Evolutionary conservation across 495 filamentous ascomycete genomes (phyloP).

Genomic region (Penicillium macrosclerotiorum): DNA sequence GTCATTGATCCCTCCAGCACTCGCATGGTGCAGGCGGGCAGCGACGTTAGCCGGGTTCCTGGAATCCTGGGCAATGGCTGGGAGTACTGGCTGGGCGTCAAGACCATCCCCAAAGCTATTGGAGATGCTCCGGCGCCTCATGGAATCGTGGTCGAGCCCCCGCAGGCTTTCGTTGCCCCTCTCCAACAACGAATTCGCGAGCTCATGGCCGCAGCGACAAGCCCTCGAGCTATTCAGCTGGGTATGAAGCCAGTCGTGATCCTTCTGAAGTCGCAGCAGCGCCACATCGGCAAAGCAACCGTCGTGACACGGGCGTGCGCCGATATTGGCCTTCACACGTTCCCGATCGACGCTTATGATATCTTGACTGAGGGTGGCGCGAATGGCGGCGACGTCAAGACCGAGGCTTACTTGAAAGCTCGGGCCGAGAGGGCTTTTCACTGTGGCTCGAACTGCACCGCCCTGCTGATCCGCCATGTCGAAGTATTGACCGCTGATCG

Average conservation of each 20-base stretch:
- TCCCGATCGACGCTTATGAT: slow-evolving; percentile 88
- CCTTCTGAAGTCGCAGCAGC: slow-evolving; percentile 82
- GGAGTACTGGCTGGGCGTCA: slow-evolving; percentile 81
- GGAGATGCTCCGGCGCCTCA: slow-evolving; percentile 37
- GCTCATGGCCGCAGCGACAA: slow-evolving; percentile 83
- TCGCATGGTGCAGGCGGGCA: slow-evolving; percentile 84
- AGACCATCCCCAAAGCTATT: slow-evolving; percentile 49
- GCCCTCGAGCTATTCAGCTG: slow-evolving; percentile 79
- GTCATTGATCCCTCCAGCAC: slow-evolving; percentile 80
- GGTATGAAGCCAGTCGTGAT: slow-evolving; percentile 85
- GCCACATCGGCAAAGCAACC: slow-evolving; percentile 85
- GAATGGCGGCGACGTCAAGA: slow-evolving; percentile 87
- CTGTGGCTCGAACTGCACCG: slow-evolving; percentile 79
- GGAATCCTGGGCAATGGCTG: slow-evolving; percentile 70
- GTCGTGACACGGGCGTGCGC: slow-evolving; percentile 72
- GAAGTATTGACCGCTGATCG: slow-evolving; percentile 89
- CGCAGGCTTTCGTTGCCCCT: slow-evolving; percentile 56
- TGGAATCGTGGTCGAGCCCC: slow-evolving; percentile 44
- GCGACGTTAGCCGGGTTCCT: slow-evolving; percentile 73
- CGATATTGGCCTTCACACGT: slow-evolving; percentile 87
- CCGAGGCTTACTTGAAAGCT: slow-evolving; percentile 82
- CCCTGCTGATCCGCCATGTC: slow-evolving; percentile 80
- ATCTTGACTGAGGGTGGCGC: slow-evolving; percentile 85
- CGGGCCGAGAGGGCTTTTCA: slow-evolving; percentile 84
- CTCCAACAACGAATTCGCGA: slow-evolving; percentile 78